Conservation (phyloP, 2,329 filamentous ascomycete genomes). For the Stagonosporopsis rhizophila region DNA sequence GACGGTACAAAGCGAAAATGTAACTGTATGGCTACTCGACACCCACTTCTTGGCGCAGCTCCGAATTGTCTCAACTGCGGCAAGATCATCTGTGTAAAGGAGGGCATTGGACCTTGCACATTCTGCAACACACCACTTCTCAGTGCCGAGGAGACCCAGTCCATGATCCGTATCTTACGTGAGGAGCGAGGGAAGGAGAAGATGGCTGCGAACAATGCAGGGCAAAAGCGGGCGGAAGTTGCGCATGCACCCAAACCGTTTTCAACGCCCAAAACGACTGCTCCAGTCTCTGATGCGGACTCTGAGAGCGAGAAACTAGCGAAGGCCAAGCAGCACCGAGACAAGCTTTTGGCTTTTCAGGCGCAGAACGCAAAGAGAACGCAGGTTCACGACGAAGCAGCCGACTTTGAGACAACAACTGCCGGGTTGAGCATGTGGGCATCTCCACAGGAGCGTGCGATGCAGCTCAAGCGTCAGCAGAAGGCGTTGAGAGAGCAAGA, state of each 20-base stretch:
- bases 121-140: slow-evolving; percentile 83
- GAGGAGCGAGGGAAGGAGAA: slow-evolving; percentile 87
- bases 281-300: slow-evolving; percentile 48
- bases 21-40: slow-evolving; percentile 85
- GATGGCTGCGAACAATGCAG: slow-evolving; percentile 79
- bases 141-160: slow-evolving; percentile 74
- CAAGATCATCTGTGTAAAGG: slow-evolving; percentile 93
- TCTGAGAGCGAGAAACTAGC: slow-evolving; percentile 66
- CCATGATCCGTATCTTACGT: slow-evolving; percentile 82
- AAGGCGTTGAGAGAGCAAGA: slow-evolving; percentile 84
- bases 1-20: slow-evolving; percentile 71
- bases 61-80: slow-evolving; percentile 93
- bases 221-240: slow-evolving; percentile 71
- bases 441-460: slow-evolving; percentile 79
- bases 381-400: slow-evolving; percentile 84
- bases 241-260: slow-evolving; percentile 68
- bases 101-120: slow-evolving; percentile 92
- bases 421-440: slow-evolving; percentile 79
- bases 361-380: slow-evolving; percentile 85
- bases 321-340: slow-evolving; percentile 78
- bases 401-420: slow-evolving; percentile 70
- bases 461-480: slow-evolving; percentile 85
- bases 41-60: slow-evolving; percentile 87
- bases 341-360: slow-evolving; percentile 82
- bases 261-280: slow-evolving; percentile 49